Conservation (phyloP, 2,329 filamentous ascomycete species). For the Diaporthe amygdali region DNA sequence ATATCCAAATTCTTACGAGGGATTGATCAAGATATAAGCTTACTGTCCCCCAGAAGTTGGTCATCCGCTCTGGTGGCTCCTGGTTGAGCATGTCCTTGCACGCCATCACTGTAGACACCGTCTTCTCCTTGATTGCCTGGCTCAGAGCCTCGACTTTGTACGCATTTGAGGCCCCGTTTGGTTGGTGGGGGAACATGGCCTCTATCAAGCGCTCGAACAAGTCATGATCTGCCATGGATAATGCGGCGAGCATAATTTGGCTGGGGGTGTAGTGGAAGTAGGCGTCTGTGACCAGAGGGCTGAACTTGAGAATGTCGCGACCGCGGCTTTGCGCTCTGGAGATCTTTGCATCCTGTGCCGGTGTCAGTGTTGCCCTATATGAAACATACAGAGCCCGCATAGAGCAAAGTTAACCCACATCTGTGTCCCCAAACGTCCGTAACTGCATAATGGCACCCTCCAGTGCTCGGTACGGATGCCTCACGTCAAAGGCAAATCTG, state of each 20-base stretch:
- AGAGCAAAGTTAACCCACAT: constrained; percentile 41
- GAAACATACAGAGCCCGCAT: too few species aligned
- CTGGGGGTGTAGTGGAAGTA: constrained; percentile 96
- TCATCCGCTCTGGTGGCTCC: constrained; percentile 61
- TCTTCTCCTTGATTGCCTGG: constrained; percentile 19
- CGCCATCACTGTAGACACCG: constrained; percentile 43
- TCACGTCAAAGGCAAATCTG: constrained; percentile 91
- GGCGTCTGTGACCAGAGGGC: constrained; percentile 87
- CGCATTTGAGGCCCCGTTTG: constrained; percentile 26
- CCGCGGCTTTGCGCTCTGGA: constrained; percentile 74
- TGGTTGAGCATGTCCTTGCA: constrained; percentile 61
- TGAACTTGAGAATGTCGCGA: constrained; percentile 75
- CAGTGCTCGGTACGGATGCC: constrained; percentile 86
- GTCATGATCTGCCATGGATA: constrained; percentile 75
- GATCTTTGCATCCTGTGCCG: constrained; percentile 44
- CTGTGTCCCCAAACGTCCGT: constrained; percentile 67
- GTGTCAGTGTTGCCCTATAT: not conserved
- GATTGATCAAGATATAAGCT: constrained; percentile 28
- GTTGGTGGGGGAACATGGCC: constrained; percentile 39
- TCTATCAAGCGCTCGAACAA: constrained; percentile 58
- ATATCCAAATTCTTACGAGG: constrained; percentile 21
- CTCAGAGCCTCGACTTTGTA: constrained; percentile 47
- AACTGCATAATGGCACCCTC: constrained; percentile 89
- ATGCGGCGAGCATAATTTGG: constrained; percentile 87
- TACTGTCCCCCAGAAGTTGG: constrained; percentile 60